A percentile compares a stretch with the other conserved stretches of the same genome.
Conservation (phyloP, 768 basidiomycete genomes). For the Boletellus ananas region DNA sequence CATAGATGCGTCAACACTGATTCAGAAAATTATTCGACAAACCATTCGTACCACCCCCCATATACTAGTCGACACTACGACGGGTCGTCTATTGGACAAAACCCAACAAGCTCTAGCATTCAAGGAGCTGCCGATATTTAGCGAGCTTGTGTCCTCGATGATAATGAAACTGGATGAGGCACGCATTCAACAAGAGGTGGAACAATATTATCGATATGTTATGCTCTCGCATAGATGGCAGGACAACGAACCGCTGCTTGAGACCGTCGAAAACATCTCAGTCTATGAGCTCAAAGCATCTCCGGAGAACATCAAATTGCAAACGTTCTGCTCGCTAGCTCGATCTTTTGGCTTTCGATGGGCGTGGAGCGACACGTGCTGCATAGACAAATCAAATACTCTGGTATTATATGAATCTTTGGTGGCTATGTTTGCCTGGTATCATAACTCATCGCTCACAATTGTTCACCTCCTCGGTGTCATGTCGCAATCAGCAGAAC, state of each 20-base stretch:
- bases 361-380: conserved; percentile 1
- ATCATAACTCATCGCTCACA: background rate
- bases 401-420: background rate
- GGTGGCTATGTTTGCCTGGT: background rate
- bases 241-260: background rate
- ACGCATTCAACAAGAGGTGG: background rate
- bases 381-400: background rate
- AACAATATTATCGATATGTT: background rate
- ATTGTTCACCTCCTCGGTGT: background rate
- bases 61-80: background rate
- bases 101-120: background rate
- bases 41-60: background rate
- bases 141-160: conserved; percentile 4
- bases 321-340: background rate
- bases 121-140: background rate
- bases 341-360: background rate
- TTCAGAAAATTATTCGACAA: background rate
- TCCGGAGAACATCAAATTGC: background rate
- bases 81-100: background rate
- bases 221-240: conserved; percentile 1
- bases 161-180: background rate
- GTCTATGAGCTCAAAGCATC: background rate
- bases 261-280: background rate
- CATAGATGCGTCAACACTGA: background rate
- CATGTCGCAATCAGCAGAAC: background rate